Evolutionary conservation across 257 asterid genomes (phyloP).

Genomic region (Salvia hispanica): DNA sequence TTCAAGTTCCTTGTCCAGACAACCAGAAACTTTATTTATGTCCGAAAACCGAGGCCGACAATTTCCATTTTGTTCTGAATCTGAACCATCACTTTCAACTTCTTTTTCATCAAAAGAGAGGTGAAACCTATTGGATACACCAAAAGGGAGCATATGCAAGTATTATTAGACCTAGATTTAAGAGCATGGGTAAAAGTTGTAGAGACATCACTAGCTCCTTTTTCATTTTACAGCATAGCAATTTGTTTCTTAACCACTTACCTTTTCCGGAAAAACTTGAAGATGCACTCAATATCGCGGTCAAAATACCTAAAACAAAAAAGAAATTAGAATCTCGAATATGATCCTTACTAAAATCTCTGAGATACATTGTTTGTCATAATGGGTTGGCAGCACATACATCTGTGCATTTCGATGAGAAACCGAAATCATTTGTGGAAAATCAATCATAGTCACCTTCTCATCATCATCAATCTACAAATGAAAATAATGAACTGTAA

Average conservation of each 20-base stretch:
- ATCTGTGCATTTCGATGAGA: conserved; percentile 88
- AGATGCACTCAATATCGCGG: conserved; percentile 88
- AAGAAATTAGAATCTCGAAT: conserved; percentile 23
- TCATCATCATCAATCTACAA: conserved; percentile 90
- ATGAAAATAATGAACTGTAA: conserved; percentile 12
- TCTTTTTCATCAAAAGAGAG: conserved; percentile 58
- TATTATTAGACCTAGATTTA: conserved; percentile 7
- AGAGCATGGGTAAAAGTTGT: conserved; percentile 5
- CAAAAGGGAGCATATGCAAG: conserved; percentile 10
- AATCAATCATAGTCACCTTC: conserved; percentile 89
- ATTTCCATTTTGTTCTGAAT: conserved; percentile 52
- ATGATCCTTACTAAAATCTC: conserved; percentile 5
- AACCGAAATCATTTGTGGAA: conserved; percentile 97
- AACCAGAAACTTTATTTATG: conserved; percentile 67
- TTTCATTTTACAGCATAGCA: conserved; percentile 14
- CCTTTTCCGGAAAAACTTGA: conserved; percentile 86
- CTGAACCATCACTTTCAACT: conserved; percentile 52
- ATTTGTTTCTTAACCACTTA: conserved; percentile 34
- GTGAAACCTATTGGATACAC: conserved; percentile 56
- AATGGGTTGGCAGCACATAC: conserved; percentile 42
- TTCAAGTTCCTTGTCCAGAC: conserved; percentile 89
- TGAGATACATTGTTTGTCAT: background rate
- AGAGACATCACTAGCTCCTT: conserved; percentile 3
- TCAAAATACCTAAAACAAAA: conserved; percentile 76
- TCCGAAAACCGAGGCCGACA: conserved; percentile 68